Evolutionary conservation across 371 early-diverging fungal genomes (phyloP).

Genomic region (Apophysomyces variabilis): DNA sequence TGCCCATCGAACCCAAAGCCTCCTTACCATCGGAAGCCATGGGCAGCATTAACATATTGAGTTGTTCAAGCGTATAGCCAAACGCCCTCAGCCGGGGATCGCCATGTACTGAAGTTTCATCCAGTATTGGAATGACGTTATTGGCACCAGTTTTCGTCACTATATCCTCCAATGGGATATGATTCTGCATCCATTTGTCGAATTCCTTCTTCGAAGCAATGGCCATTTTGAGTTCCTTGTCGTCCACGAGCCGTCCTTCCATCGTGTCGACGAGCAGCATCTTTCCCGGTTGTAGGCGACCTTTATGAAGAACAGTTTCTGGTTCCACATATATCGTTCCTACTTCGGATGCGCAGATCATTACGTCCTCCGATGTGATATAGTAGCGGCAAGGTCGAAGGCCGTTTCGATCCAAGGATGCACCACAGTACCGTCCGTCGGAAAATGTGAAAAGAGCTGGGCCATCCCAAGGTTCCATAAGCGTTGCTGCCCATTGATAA

Average conservation of each 20-base stretch:
- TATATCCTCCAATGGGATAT: constrained; percentile 70
- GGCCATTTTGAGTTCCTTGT: constrained; percentile 80
- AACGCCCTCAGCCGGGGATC: constrained; percentile 87
- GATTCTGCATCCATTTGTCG: constrained; percentile 76
- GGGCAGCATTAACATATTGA: constrained; percentile 82
- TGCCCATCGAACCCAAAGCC: constrained; percentile 96
- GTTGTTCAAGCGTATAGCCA: constrained; percentile 91
- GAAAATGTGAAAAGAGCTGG: constrained; percentile 94
- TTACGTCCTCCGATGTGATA: constrained; percentile 85
- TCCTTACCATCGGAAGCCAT: constrained; percentile 91
- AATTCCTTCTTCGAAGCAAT: constrained; percentile 73
- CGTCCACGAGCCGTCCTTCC: constrained; percentile 86
- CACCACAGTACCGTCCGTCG: constrained; percentile 95
- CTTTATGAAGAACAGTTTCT: constrained; percentile 79
- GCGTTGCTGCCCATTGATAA: constrained; percentile 93
- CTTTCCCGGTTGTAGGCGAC: constrained; percentile 92
- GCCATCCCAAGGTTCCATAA: constrained; percentile 98
- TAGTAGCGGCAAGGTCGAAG: constrained; percentile 95
- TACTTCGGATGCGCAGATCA: constrained; percentile 96
- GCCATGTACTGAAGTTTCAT: constrained; percentile 48
- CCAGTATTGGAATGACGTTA: constrained; percentile 38
- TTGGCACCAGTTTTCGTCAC: constrained; percentile 13
- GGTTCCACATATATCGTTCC: constrained; percentile 85
- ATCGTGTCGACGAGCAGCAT: constrained; percentile 94
- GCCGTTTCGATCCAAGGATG: constrained; percentile 93